These are phyloP conservation scores for Primulina eburnea DNA, from an alignment of 257 asterid genomes.

Conservation along the genomic window DNA sequence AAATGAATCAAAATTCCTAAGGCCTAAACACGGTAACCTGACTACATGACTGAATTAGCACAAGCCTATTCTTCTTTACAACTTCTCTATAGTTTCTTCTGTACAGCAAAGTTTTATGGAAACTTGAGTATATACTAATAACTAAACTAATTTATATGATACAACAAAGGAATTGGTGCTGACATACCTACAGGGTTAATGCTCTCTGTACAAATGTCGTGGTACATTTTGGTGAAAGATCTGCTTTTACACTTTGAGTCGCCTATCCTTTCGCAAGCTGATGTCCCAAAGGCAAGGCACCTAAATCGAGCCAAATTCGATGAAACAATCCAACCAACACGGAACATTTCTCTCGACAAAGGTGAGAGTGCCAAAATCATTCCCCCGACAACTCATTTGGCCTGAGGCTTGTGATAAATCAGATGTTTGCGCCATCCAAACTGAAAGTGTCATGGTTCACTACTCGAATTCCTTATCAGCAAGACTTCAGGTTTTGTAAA, in stretches of 20 bases:
- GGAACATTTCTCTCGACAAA: conserved; percentile 6
- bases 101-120: conserved; percentile 43
- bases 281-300: conserved; percentile 16
- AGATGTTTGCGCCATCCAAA: conserved; percentile 30
- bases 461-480: conserved; percentile 30
- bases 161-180: conserved; percentile 54
- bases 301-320: conserved; percentile 24
- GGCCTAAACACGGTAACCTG: conserved; percentile 34
- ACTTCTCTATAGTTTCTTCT: conserved; percentile 41
- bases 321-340: conserved; percentile 14
- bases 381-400: conserved; percentile 26
- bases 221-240: conserved; percentile 28
- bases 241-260: conserved; percentile 29
- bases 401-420: conserved; percentile 22
- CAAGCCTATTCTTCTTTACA: conserved; percentile 32
- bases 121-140: conserved; percentile 31
- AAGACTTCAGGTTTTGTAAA: conserved; percentile 31
- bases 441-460: conserved; percentile 22
- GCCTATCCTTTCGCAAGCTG: conserved; percentile 23
- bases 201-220: conserved; percentile 50
- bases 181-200: conserved; percentile 51
- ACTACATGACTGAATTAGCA: conserved; percentile 33
- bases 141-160: conserved; percentile 40
- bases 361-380: conserved; percentile 20
- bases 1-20: conserved; percentile 20